Percentiles rank a stretch among this genome's conserved stretches.
Conservation (phyloP, 495 filamentous ascomycete species). For the Hypoxylon fragiforme region DNA sequence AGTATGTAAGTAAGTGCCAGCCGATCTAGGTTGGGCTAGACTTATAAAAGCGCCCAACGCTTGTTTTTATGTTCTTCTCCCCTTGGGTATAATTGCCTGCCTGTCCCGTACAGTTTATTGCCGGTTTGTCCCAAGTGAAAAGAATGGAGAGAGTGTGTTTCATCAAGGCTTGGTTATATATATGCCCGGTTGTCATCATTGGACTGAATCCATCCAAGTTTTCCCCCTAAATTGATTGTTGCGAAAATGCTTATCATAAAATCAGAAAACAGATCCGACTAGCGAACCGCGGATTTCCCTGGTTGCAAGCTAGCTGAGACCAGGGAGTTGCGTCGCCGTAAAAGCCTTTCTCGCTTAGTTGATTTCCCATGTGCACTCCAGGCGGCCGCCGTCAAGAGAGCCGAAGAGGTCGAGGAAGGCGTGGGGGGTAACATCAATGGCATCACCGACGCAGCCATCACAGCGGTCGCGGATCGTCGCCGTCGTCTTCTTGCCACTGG, state of each 20-base stretch:
- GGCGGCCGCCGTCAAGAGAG: slow-evolving; percentile 40
- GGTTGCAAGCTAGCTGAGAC: background rate
- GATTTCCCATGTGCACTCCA: slow-evolving; percentile 46
- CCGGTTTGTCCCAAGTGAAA: background rate
- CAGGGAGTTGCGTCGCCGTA: too few species aligned
- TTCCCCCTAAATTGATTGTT: too few species aligned
- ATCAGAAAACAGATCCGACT: slow-evolving; percentile 22
- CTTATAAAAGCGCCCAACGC: slow-evolving; percentile 14
- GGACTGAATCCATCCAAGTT: slow-evolving; percentile 5
- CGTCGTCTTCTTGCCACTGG: slow-evolving; percentile 56
- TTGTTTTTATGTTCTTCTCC: background rate
- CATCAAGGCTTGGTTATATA: slow-evolving; percentile 19
- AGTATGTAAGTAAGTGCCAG: slow-evolving; percentile 1
- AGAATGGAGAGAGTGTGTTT: slow-evolving; percentile 14
- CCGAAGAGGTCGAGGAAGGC: slow-evolving; percentile 50
- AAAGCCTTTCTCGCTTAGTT: too few species aligned
- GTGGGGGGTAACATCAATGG: slow-evolving; percentile 53
- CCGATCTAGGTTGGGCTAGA: slow-evolving; percentile 11
- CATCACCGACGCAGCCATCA: slow-evolving; percentile 59
- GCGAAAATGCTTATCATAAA: slow-evolving; percentile 8
- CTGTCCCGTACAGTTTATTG: slow-evolving; percentile 1
- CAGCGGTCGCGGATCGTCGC: slow-evolving; percentile 75
- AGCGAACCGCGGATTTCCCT: slow-evolving; percentile 3
- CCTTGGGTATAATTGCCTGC: slow-evolving; percentile 10
- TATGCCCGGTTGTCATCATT: slow-evolving; percentile 23